Evolutionary conservation across 495 filamentous ascomycete species (phyloP).

Genomic region (Penicillium ochrochloron): DNA sequence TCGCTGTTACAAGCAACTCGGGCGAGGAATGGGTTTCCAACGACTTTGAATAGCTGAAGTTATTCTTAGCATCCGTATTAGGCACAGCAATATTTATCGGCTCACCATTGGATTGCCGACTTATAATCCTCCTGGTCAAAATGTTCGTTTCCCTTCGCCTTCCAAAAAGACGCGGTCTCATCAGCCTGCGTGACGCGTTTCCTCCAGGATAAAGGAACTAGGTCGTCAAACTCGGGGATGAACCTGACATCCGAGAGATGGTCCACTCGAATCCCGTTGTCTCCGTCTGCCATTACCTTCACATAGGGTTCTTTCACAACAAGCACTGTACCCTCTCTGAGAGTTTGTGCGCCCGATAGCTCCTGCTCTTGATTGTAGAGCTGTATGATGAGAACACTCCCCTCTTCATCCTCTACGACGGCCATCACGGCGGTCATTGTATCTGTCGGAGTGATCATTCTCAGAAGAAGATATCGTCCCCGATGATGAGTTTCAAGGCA

Average conservation of each 20-base stretch:
- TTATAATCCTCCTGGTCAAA: conserved; percentile 28
- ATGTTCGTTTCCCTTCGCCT: conserved; percentile 45
- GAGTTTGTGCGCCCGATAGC: conserved; percentile 23
- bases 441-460: conserved; percentile 45
- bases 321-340: conserved; percentile 38
- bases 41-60: conserved; percentile 34
- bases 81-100: not conserved
- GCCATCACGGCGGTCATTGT: conserved; percentile 47
- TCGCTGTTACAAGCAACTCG: conserved; percentile 13
- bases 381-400: conserved; percentile 48
- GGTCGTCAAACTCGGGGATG: conserved; percentile 35
- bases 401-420: conserved; percentile 56
- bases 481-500: conserved; percentile 56
- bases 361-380: conserved; percentile 49
- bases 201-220: conserved; percentile 43
- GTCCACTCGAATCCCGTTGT: conserved; percentile 54
- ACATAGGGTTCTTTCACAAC: conserved; percentile 60
- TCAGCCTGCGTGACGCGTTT: conserved; percentile 22
- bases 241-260: conserved; percentile 54
- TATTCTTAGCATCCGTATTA: conserved; percentile 15
- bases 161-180: conserved; percentile 38
- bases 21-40: conserved; percentile 17
- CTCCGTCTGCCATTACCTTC: conserved; percentile 41
- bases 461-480: conserved; percentile 48
- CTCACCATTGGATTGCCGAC: conserved; percentile 34